phyloP scores from a whole-genome alignment of 2,329 filamentous ascomycete species.

The Colletotrichum cereale region DNA sequence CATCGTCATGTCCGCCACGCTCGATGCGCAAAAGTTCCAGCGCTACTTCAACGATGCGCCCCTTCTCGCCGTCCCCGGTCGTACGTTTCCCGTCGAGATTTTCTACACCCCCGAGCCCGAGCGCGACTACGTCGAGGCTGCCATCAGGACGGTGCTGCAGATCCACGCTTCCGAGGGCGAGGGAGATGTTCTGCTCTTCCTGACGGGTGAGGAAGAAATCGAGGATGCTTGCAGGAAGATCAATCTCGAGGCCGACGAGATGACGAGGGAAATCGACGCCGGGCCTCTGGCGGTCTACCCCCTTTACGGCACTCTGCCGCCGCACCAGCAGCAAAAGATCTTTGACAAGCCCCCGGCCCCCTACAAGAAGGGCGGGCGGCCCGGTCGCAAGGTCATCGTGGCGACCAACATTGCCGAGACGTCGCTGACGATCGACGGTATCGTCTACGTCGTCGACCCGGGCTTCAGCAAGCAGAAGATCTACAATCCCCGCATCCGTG shows the following conservation, averaged over 20 bases:
- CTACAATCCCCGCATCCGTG: slow-evolving; percentile 95
- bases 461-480: slow-evolving; percentile 99
- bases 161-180: slow-evolving; percentile 94
- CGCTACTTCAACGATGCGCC: slow-evolving; percentile 96
- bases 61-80: slow-evolving; percentile 91
- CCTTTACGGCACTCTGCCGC: slow-evolving; percentile 92
- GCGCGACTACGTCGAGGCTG: slow-evolving; percentile 95
- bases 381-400: slow-evolving; percentile 94
- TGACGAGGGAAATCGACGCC: slow-evolving; percentile 90
- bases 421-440: slow-evolving; percentile 96
- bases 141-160: slow-evolving; percentile 93
- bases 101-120: slow-evolving; percentile 98
- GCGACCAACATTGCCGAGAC: slow-evolving; percentile 99
- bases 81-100: slow-evolving; percentile 96
- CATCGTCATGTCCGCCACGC: slow-evolving; percentile 98
- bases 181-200: slow-evolving; percentile 92
- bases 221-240: slow-evolving; percentile 97
- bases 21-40: slow-evolving; percentile 98
- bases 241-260: slow-evolving; percentile 88
- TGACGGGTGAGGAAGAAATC: slow-evolving; percentile 98
- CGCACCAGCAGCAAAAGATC: slow-evolving; percentile 92
- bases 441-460: slow-evolving; percentile 98
- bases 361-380: slow-evolving; percentile 79
- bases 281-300: slow-evolving; percentile 93
- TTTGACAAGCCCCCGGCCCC: slow-evolving; percentile 89